Base-by-base conservation (phyloP, 345 rosid species). In the Physaria fendleri region DNA sequence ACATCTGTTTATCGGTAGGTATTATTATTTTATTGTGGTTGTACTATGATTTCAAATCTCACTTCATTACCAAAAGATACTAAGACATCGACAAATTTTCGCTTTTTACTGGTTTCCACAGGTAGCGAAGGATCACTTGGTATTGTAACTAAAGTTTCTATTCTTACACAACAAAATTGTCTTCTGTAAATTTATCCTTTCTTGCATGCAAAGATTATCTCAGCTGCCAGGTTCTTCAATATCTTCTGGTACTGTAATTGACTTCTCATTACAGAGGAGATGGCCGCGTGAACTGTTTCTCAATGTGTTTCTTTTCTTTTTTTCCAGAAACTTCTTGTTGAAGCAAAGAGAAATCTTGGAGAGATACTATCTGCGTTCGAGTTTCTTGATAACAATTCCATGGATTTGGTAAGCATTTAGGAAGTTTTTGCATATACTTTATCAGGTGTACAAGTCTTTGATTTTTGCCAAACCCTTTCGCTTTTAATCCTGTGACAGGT, bases 361-460 rank as follows among this genome's bases (percentile, higher is more conserved):
- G 99, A 93, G 66, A 75, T 89, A 78, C 75, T 93, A 29, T 93
- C 99, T 4, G 95, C 97, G 43, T 85, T 87, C 44, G 97, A 89
- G 73, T 89, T 89, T 78, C 75, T 87, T 80, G 99, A 93, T 77
- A 71, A 74, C 23, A 69, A 75, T 12, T 72, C 99, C 43, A 79
- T 93, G 88, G 78, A 77, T 69, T 68, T 88, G 83, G 95, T 87
- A 65, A 73, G 81, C 28, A 38, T 53, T 65, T 58, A 29, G 30
- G 12, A 35, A 41, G 48, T 58, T 23, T 66, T 18, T 56, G 5
- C 46, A 56, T 9, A 45, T 37, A 38, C 37, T 50, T 9, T 17
- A 32, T 68, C 44, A 23, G 49, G 38, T 16, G 29, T 30, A 15
- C 58, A 38, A 62, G 7, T 18, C 41, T 42, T 52, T 43, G 38